Evolutionary conservation across 2,329 filamentous ascomycete genomes (phyloP), one percentile per base, ranked within the genome.

Genomic region (Pestalotiopsis fici): DNA sequence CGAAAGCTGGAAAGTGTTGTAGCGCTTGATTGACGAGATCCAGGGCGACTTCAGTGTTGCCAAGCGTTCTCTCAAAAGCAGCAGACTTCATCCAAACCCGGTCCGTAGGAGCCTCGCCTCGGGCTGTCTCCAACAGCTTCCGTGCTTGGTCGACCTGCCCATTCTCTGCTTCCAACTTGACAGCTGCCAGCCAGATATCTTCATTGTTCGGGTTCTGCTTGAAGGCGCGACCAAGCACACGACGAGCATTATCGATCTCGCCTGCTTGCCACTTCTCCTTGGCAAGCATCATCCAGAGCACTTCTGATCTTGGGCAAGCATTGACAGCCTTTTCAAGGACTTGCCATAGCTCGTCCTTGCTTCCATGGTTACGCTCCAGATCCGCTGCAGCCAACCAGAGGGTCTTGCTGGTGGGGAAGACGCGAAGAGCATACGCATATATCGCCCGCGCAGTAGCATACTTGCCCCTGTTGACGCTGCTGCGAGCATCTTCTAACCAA

Each of bases 21-120:
- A 99, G 83, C 1, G 92, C 96, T 77, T 97, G 91, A 68, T 95
- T 93, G 56, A 93, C 93, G 12, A 99, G 89, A 74, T 97, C 93
- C 15, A 99, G 86, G 0, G 96, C 95, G 1, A 90, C 89, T 59
- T 97, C 93, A 28, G 85, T 85, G 73, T 96, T 91, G 66, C 91
- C 92, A 25, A 93, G 85, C 72, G 97, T 93, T 15, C 96, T 89
- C 80, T 99, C 96, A 75, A 97, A 97, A 0, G 94, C 93, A 12
- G 96, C 94, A 74, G 92, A 95, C 83, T 98, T 97, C 85, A 97
- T 96, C 92, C 95, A 99, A 7, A 99, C 95, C 59, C 96, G 92
- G 76, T 98, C 96, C 0, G 96, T 99, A 2, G 95, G 93, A 1
- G 96, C 95, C 78, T 97, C 92, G 67, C 93, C 89, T 65, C 96